phyloP scores from a whole-genome alignment of 768 basidiomycete genomes.

The Tricholoma furcatifolium region DNA sequence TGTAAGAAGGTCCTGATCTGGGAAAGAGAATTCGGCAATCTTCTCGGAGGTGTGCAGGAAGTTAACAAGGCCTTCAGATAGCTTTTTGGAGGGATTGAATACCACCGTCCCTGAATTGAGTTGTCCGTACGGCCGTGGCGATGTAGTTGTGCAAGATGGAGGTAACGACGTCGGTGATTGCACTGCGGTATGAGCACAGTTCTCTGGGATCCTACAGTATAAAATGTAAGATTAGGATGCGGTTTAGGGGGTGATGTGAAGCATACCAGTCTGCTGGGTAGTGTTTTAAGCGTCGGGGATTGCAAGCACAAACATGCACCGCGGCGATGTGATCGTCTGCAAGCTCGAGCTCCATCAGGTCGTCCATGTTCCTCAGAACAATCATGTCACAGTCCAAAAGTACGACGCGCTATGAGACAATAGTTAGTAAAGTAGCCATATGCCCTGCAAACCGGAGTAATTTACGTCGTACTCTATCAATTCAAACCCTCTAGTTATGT shows the following conservation, averaged over 20 bases:
- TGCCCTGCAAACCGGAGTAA: neutral
- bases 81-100: conserved; percentile 65
- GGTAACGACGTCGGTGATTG: conserved; percentile 42
- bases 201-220: conserved; percentile 77
- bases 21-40: conserved; percentile 55
- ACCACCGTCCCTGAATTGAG: conserved; percentile 92
- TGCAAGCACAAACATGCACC: conserved; percentile 90
- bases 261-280: conserved; percentile 88
- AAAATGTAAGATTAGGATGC: conserved; percentile 10
- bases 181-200: conserved; percentile 78
- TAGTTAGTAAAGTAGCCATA: conserved; percentile 5
- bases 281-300: conserved; percentile 78
- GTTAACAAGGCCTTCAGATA: conserved; percentile 51
- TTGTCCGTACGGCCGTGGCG: conserved; percentile 75
- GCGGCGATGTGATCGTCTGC: conserved; percentile 79
- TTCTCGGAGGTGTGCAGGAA: conserved; percentile 49
- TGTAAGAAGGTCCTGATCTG: conserved; percentile 92
- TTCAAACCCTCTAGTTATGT: conserved; percentile 52
- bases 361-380: conserved; percentile 80
- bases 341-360: conserved; percentile 58
- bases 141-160: conserved; percentile 29
- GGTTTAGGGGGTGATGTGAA: conserved; percentile 12
- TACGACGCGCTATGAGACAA: conserved; percentile 58
- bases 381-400: conserved; percentile 91
- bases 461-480: conserved; percentile 65